These are phyloP conservation scores for Xerocomus spinulosus DNA, from an alignment of 768 basidiomycete genomes.

Conservation along the genomic window DNA sequence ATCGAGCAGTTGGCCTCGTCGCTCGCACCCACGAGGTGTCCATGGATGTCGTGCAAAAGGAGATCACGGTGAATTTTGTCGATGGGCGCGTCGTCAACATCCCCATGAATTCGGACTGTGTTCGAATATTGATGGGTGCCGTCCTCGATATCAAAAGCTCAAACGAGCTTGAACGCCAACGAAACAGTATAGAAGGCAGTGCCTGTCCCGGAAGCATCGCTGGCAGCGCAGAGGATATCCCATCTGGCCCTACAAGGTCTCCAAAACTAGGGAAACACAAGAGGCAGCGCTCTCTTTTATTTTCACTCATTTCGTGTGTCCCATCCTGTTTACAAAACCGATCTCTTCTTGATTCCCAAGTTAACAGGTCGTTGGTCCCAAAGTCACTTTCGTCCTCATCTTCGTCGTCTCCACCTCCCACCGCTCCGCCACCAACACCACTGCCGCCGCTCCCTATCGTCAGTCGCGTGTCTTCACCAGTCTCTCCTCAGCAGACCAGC, in stretches of 20 bases:
- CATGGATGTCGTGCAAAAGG: constrained; percentile 49
- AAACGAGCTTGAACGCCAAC: constrained; percentile 31
- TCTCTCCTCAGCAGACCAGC: constrained; percentile 15
- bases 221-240: constrained; percentile 17
- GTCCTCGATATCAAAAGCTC: constrained; percentile 49
- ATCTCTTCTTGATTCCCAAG: neutral
- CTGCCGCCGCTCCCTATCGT: constrained; percentile 30
- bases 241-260: constrained; percentile 21
- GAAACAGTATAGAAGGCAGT: constrained; percentile 31
- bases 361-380: constrained; percentile 28
- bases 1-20: constrained; percentile 54
- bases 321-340: neutral
- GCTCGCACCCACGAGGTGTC: constrained; percentile 54
- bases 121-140: constrained; percentile 47
- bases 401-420: constrained; percentile 18
- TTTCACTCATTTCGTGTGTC: constrained; percentile 59
- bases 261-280: constrained; percentile 50
- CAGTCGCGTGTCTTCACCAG: constrained; percentile 26
- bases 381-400: constrained; percentile 29
- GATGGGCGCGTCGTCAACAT: constrained; percentile 52
- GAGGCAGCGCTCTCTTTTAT: constrained; percentile 66
- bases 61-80: constrained; percentile 51
- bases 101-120: constrained; percentile 40
- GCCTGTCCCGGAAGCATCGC: constrained; percentile 17
- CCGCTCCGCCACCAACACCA: constrained; percentile 23